These are phyloP conservation scores for Pyrus betulifolia DNA, from an alignment of 306 rosid genomes.

Conservation along the genomic window DNA sequence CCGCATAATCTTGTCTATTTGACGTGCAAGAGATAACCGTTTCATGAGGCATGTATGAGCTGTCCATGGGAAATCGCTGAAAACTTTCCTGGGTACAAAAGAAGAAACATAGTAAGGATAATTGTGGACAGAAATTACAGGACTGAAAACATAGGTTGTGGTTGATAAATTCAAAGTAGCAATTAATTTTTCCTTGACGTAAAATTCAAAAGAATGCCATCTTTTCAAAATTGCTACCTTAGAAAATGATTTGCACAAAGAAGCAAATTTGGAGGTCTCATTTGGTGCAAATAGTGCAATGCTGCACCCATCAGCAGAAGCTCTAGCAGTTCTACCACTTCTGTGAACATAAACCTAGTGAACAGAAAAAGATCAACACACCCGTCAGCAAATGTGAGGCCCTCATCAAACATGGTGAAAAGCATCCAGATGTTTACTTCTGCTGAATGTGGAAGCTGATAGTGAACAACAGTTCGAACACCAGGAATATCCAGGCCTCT, in stretches of 20 bases:
- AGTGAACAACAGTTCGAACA: conserved; percentile 89
- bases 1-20: conserved; percentile 76
- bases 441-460: conserved; percentile 98
- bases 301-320: conserved; percentile 94
- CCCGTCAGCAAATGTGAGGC: neutral
- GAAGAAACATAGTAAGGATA: conserved; percentile 2
- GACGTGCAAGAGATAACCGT: conserved; percentile 78
- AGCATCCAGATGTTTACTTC: conserved; percentile 43
- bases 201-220: neutral
- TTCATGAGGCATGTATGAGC: conserved; percentile 76
- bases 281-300: conserved; percentile 77
- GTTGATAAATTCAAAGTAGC: conserved; percentile 15
- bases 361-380: conserved; percentile 7
- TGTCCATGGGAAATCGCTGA: conserved; percentile 77
- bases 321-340: conserved; percentile 99
- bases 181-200: neutral
- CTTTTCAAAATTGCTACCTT: conserved; percentile 41
- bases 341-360: conserved; percentile 90
- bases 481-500: conserved; percentile 93
- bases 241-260: conserved; percentile 84
- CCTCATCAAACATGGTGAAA: conserved; percentile 3
- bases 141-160: neutral
- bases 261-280: conserved; percentile 81
- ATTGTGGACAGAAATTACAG: neutral
- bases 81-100: conserved; percentile 46